phyloP scores from a whole-genome alignment of 2,329 filamentous ascomycete genomes.

The Epichloe uncinata region DNA sequence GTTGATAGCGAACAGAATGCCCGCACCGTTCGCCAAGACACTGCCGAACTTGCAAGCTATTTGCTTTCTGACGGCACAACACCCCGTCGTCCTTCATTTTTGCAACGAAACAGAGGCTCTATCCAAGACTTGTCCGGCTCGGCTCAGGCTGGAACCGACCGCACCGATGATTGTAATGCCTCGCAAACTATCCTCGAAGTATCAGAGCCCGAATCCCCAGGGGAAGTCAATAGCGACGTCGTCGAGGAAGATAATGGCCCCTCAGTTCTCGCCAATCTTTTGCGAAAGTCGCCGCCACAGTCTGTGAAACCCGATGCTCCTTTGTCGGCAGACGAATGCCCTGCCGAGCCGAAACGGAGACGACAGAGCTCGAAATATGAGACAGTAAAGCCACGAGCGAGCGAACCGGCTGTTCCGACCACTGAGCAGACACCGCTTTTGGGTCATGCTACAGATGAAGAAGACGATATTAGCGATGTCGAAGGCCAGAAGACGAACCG shows the following conservation, averaged over 20 bases:
- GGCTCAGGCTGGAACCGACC: conserved; percentile 12
- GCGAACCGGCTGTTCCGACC: conserved; percentile 7
- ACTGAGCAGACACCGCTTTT: conserved; percentile 38
- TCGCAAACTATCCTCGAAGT: conserved; percentile 47
- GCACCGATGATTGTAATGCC: conserved; percentile 12
- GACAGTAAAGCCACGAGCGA: conserved; percentile 6
- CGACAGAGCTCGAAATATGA: conserved; percentile 1
- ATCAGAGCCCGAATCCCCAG: conserved; percentile 31
- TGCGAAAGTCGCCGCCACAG: conserved; percentile 35
- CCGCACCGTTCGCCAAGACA: conserved; percentile 70
- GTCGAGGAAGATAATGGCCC: conserved; percentile 15
- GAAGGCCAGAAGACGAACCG: conserved; percentile 34
- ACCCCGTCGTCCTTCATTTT: conserved; percentile 30
- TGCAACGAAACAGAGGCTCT: conserved; percentile 23
- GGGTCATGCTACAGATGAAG: conserved; percentile 18
- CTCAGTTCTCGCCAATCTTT: conserved; percentile 35
- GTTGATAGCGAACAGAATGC: conserved; percentile 62
- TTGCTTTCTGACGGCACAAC: conserved; percentile 53
- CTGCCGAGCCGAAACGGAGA: neutral
- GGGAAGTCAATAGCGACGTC: conserved; percentile 7
- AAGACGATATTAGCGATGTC: conserved; percentile 26
- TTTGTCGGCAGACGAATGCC: neutral
- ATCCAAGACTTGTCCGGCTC: conserved; percentile 15
- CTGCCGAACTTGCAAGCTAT: conserved; percentile 74
- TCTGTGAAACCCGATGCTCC: conserved; percentile 12